Percentiles rank a stretch among this genome's conserved stretches.
phyloP scores from a whole-genome alignment of 1,139 yeast genomes.

The Barnettozyma hawaiiensis region DNA sequence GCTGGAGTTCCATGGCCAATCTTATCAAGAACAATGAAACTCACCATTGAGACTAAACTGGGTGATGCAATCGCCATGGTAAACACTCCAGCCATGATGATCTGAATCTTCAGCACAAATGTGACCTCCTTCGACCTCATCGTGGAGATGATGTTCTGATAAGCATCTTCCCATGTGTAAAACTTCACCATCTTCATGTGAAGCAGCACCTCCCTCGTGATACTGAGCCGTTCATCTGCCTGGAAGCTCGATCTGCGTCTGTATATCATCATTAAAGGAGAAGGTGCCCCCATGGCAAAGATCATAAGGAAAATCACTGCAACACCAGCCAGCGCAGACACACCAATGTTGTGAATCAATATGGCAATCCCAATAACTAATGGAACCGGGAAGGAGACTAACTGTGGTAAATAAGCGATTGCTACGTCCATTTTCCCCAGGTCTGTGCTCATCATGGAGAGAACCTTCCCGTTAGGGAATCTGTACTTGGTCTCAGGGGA shows the following conservation, averaged over 20 bases:
- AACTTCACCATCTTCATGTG: constrained; percentile 48
- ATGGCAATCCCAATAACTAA: constrained; percentile 53
- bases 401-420: constrained; percentile 6
- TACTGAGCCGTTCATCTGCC: constrained; percentile 46
- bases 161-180: constrained; percentile 58
- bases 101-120: constrained; percentile 41
- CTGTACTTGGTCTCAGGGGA: constrained; percentile 49
- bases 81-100: constrained; percentile 47
- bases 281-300: constrained; percentile 25
- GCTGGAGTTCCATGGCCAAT: constrained; percentile 58
- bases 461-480: constrained; percentile 59
- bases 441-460: constrained; percentile 71
- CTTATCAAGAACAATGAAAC: constrained; percentile 63
- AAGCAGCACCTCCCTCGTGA: constrained; percentile 45
- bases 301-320: constrained; percentile 36
- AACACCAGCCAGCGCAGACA: constrained; percentile 59
- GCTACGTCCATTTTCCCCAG: constrained; percentile 72
- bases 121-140: constrained; percentile 42
- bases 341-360: constrained; percentile 62
- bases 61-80: constrained; percentile 57
- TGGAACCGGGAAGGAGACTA: constrained; percentile 50
- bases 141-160: constrained; percentile 37
- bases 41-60: constrained; percentile 56
- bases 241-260: constrained; percentile 39
- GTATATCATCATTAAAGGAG: constrained; percentile 32